A percentile compares a stretch with the other conserved stretches of the same genome.
These are phyloP conservation scores for Aspergillus aculeatinus DNA, from an alignment of 2,329 filamentous ascomycete genomes.

Conservation along the genomic window DNA sequence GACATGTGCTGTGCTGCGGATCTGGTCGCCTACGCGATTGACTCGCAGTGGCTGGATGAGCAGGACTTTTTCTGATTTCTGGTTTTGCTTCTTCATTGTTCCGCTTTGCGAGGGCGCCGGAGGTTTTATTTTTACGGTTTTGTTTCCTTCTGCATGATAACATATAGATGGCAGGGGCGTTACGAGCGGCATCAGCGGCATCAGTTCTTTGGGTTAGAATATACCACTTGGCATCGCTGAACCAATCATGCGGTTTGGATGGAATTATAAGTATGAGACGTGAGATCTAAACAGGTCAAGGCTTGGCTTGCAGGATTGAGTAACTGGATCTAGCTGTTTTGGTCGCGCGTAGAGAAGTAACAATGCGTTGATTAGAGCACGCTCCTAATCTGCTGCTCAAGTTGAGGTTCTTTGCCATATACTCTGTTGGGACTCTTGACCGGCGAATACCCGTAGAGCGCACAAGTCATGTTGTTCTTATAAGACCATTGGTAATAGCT, in stretches of 20 bases:
- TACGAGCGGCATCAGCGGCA: background rate
- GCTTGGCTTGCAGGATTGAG: too few species aligned
- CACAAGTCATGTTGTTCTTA: too few species aligned
- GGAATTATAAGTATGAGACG: too few species aligned
- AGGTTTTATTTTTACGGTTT: background rate
- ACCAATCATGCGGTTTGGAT: background rate
- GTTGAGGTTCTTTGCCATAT: too few species aligned
- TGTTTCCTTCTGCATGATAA: background rate
- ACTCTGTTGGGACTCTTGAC: too few species aligned
- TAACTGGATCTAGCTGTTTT: too few species aligned
- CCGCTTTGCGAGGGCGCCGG: background rate
- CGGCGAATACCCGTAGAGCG: too few species aligned
- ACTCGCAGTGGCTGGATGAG: conserved; percentile 42
- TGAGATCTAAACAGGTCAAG: too few species aligned
- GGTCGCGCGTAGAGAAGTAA: too few species aligned
- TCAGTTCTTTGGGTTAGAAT: background rate
- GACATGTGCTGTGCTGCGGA: conserved; percentile 46
- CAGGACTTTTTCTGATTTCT: conserved; percentile 36
- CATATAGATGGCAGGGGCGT: background rate
- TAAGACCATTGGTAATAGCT: too few species aligned
- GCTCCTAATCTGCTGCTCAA: too few species aligned
- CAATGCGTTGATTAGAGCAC: too few species aligned
- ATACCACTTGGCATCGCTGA: background rate
- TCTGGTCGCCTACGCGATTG: conserved; percentile 45
- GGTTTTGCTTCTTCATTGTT: background rate